phyloP scores from a whole-genome alignment of 225 moss, liverwort and hornwort species.

The Marchantia paleacea region DNA sequence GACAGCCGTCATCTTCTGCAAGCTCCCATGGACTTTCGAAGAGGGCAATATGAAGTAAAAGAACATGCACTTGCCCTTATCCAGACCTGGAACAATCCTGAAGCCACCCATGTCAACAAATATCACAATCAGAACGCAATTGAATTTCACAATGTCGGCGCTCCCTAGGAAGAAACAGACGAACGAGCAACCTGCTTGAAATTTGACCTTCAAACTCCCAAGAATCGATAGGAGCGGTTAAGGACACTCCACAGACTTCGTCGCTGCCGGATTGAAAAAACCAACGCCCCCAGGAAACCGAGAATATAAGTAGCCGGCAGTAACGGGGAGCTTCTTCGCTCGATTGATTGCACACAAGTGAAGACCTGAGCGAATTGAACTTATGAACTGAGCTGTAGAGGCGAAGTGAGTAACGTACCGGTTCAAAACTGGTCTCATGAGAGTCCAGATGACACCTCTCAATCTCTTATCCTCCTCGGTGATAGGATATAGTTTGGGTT shows the following conservation, averaged over 20 bases:
- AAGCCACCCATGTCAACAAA: background rate
- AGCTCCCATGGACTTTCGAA: constrained; percentile 7
- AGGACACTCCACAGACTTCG: no score
- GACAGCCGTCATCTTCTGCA: constrained; percentile 22
- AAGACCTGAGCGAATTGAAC: no score
- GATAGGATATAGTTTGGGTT: constrained; percentile 56
- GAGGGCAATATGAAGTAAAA: constrained; percentile 35
- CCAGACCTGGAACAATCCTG: constrained; percentile 40
- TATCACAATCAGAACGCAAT: background rate
- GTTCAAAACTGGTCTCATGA: constrained; percentile 33
- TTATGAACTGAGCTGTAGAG: background rate
- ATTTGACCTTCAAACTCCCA: no score
- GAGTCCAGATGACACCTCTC: constrained; percentile 27
- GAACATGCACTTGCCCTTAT: constrained; percentile 40
- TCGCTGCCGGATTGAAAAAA: no score
- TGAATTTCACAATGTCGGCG: background rate
- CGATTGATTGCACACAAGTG: no score
- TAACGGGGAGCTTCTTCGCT: no score
- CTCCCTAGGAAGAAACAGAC: background rate
- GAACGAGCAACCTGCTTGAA: background rate
- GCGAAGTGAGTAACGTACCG: constrained; percentile 4
- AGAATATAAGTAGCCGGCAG: no score
- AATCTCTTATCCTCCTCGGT: constrained; percentile 30
- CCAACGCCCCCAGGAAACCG: no score
- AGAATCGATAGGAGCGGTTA: no score